Evolutionary conservation across 2,329 filamentous ascomycete genomes (phyloP).

Genomic region (Colletotrichum endophyticum): DNA sequence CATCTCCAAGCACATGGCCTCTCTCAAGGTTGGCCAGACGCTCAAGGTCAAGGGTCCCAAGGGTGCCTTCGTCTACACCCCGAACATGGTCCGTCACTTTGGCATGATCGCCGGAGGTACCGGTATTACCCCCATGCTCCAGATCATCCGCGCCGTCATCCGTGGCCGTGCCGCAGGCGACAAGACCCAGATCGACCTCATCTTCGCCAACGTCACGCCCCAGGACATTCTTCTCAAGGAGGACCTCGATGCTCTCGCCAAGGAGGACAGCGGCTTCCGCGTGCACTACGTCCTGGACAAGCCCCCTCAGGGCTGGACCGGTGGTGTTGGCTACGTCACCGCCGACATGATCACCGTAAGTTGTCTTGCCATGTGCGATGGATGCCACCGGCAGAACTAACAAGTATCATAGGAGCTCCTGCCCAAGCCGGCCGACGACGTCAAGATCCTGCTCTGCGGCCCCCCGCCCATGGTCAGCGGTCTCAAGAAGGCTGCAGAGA

Average conservation of each 20-base stretch:
- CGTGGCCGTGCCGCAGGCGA: slow-evolving; percentile 80
- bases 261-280: slow-evolving; percentile 80
- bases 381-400: slow-evolving; percentile 32
- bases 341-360: slow-evolving; percentile 90
- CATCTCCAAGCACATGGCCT: slow-evolving; percentile 92
- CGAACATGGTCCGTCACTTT: slow-evolving; percentile 95
- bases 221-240: slow-evolving; percentile 95
- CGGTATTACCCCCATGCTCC: slow-evolving; percentile 97
- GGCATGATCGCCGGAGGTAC: slow-evolving; percentile 98
- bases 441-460: slow-evolving; percentile 94
- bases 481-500: slow-evolving; percentile 94
- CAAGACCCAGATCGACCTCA: slow-evolving; percentile 87
- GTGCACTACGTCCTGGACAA: slow-evolving; percentile 97
- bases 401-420: slow-evolving; percentile 67
- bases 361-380: neutral
- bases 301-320: slow-evolving; percentile 88
- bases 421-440: slow-evolving; percentile 81
- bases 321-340: slow-evolving; percentile 94
- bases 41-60: slow-evolving; percentile 95
- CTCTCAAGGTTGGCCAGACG: slow-evolving; percentile 79
- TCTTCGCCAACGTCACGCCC: slow-evolving; percentile 94
- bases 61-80: slow-evolving; percentile 96
- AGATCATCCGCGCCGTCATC: slow-evolving; percentile 90
- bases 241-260: slow-evolving; percentile 80
- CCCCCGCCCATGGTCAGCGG: slow-evolving; percentile 96